Evolutionary conservation across 768 basidiomycete species (phyloP).

Genomic region (Mycena floridula): DNA sequence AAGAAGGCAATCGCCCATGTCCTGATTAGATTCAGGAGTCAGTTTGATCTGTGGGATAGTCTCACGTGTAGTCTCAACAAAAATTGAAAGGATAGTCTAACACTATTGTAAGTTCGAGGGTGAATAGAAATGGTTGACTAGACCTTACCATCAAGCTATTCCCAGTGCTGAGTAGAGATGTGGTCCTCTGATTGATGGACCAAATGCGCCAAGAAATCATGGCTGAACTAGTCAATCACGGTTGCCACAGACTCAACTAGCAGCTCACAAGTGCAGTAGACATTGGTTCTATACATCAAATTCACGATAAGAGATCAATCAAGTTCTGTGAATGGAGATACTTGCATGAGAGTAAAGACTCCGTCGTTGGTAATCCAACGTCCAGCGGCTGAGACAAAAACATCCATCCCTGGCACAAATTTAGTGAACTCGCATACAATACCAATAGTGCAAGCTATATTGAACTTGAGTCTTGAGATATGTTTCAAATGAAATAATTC

Average conservation of each 20-base stretch:
- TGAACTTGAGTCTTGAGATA: neutral
- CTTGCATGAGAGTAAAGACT: neutral
- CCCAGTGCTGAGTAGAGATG: no score
- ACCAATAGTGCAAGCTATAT: neutral
- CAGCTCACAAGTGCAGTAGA: neutral
- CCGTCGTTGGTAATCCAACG: neutral
- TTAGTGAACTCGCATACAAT: neutral
- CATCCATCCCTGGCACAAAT: neutral
- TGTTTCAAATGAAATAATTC: neutral
- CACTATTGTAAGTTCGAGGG: neutral
- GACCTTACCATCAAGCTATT: neutral
- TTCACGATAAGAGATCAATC: neutral
- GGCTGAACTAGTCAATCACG: neutral
- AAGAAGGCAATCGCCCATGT: no score
- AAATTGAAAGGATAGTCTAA: neutral
- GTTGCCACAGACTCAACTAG: neutral
- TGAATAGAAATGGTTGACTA: neutral
- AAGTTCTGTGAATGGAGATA: neutral
- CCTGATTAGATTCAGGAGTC: no score
- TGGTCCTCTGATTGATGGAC: neutral
- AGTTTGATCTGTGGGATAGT: conserved; percentile 3
- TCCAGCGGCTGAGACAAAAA: neutral
- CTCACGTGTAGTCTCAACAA: conserved; percentile 7
- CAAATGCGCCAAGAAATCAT: conserved; percentile 2
- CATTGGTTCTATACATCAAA: neutral